phyloP scores from a whole-genome alignment of 2,329 filamentous ascomycete genomes.

The Passalora sequoiae region DNA sequence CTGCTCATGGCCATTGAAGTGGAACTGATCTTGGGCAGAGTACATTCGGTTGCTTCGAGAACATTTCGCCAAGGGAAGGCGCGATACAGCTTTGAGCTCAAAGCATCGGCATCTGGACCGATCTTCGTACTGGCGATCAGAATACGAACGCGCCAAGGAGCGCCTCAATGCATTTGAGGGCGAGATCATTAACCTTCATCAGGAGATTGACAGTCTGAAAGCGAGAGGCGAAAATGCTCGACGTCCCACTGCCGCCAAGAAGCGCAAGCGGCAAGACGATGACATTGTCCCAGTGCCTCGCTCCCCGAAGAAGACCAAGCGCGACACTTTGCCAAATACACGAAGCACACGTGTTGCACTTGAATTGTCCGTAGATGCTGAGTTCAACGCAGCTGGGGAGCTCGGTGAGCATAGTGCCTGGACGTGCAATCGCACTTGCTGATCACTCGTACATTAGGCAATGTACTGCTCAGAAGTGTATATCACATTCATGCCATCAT shows the following conservation, averaged over 20 bases:
- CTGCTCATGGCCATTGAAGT: constrained; percentile 4
- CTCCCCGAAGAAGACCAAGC: constrained; percentile 24
- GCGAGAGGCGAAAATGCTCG: constrained; percentile 15
- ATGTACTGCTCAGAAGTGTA: constrained; percentile 26
- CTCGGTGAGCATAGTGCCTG: constrained; percentile 25
- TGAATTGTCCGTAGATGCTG: constrained; percentile 7
- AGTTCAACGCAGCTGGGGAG: constrained; percentile 21
- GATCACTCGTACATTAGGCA: no score
- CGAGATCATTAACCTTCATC: constrained; percentile 20
- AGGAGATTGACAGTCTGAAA: constrained; percentile 24
- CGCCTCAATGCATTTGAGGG: constrained; percentile 17
- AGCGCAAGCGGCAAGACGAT: constrained; percentile 28
- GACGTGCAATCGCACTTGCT: no score
- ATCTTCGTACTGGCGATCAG: constrained; percentile 36
- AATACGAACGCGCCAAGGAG: constrained; percentile 25
- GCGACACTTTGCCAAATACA: constrained; percentile 13
- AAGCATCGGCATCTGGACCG: constrained; percentile 36
- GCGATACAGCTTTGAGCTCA: constrained; percentile 24
- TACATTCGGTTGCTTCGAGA: constrained; percentile 33
- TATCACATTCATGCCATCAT: constrained; percentile 27
- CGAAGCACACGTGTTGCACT: not conserved
- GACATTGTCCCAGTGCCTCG: constrained; percentile 24
- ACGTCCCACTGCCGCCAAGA: constrained; percentile 18
- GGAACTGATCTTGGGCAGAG: constrained; percentile 18
- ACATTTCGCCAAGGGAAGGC: constrained; percentile 29